Evolutionary conservation across 2,329 filamentous ascomycete genomes (phyloP), one percentile per base, ranked within the genome.

Genomic region (Calonectria fujianensis): DNA sequence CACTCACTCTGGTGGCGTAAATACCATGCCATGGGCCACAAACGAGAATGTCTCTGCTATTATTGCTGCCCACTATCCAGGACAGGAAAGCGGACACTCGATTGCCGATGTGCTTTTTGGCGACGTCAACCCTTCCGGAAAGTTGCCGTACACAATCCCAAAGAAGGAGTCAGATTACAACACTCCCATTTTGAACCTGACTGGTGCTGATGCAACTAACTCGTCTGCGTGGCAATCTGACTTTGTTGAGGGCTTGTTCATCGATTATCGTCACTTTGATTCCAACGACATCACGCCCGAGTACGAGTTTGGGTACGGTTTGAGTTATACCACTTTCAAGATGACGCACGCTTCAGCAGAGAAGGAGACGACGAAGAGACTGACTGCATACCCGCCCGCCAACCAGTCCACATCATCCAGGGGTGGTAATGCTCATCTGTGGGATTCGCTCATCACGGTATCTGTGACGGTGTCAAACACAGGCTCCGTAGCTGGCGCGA

Each of bases 181-280:
- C 79, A 32, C 82, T 90, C 3, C 86, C 87, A 71, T 91, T n/a
- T 39, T 37, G 86, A 93, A 48, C 13, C 8, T n/a, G 27, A 52
- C 50, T 3, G 50, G 50, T 24, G 27, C 50, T 29, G 27, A 52
- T 9, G 50, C 50, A 1, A 31, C 50, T 1, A 52, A 52, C 14
- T 31, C 89, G 81, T 85, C 86, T 16, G 86, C 86, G 41, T 88
- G 89, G 13, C 88, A 90, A 80, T 87, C 87, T 7, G 83, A 90
- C 72, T 92, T 91, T 75, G 80, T 83, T 3, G 88, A 91, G 76
- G 89, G 89, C 3, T 82, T 89, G 8, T 13, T 85, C 88, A 78
- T 91, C 45, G 94, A 94, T 4, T 96, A 96, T 84, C 89, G 93
- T 16, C 94, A 92, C 84, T 96, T 94, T 82, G 94, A 96, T 80